phyloP scores from a whole-genome alignment of 257 asterid species.

The Gynochthodes officinalis region DNA sequence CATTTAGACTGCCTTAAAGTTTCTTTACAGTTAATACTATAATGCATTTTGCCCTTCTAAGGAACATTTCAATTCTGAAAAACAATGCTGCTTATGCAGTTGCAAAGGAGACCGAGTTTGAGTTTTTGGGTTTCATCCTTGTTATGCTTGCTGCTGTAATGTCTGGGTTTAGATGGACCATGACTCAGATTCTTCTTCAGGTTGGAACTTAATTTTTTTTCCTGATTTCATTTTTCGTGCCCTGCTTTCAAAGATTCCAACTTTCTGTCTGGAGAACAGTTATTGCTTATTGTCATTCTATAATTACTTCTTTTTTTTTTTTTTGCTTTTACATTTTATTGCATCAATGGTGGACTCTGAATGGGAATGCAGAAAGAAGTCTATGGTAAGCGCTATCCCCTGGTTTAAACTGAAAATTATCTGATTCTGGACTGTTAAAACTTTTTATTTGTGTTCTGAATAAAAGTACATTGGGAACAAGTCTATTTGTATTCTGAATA shows the following conservation, averaged over 20 bases:
- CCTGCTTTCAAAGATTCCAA: background rate
- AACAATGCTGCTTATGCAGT: slow-evolving; percentile 48
- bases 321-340: slow-evolving; percentile 22
- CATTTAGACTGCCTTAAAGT: background rate
- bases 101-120: slow-evolving; percentile 92
- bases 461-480: background rate
- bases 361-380: slow-evolving; percentile 81
- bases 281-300: slow-evolving; percentile 7
- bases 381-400: slow-evolving; percentile 63
- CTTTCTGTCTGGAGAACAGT: background rate
- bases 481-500: background rate
- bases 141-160: slow-evolving; percentile 98
- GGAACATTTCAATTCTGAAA: slow-evolving; percentile 1
- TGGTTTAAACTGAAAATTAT: slow-evolving; percentile 13
- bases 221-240: slow-evolving; percentile 17
- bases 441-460: background rate
- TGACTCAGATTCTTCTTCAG: slow-evolving; percentile 99
- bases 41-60: background rate
- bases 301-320: slow-evolving; percentile 23
- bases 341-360: slow-evolving; percentile 37
- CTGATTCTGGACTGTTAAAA: background rate
- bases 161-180: slow-evolving; percentile 99
- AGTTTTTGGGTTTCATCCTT: slow-evolving; percentile 91
- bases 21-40: background rate
- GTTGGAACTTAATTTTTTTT: slow-evolving; percentile 32